Base-by-base conservation (phyloP, 2,329 filamentous ascomycete species). In the Hypoxylon sp. region DNA sequence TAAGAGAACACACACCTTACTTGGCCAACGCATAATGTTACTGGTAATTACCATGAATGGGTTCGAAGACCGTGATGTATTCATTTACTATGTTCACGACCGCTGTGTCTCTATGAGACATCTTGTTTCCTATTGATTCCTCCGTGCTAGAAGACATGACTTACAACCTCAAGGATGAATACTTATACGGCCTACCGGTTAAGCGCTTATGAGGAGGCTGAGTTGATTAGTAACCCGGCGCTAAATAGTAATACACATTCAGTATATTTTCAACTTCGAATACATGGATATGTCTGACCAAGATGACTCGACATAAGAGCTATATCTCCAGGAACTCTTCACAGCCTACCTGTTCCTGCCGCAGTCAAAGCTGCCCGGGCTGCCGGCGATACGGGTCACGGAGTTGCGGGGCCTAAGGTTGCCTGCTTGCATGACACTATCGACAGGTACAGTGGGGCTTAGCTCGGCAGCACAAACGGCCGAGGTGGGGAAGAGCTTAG, bases 401-500 rank as follows among this genome's bases (percentile, higher is more conserved):
- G 40, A 46, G n/a, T 8, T 46, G 30, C 38, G 48, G 48, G 16
- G 16, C n/a, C n/a, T n/a, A n/a, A n/a, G n/a, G n/a, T n/a, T 26
- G 38, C 48, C 12, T n/a, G n/a, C n/a, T 36, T 46, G 40, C 22
- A 38, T 53, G 9, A n/a, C 8, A 28, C 26, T 26, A 16, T 49
- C 12, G 54, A 30, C 44, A 33, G 44, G 33, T 40, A 40, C 16
- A 57, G 20, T 14, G 53, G 44, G 53, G 53, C 53, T 56, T 53
- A 61, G 57, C 49, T 11, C n/a, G 22, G 53, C 36, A 40, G 16
- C 16, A 40, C 8, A 2, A 40, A 9, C 42, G 54, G 28, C n/a
- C n/a, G n/a, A n/a, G n/a, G n/a, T n/a, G 24, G 24, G 24, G 20
- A 48, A n/a, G n/a, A n/a, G n/a, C 14, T 30, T 46, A 36, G 20